Evolutionary conservation across 805 yeast species (phyloP).

Genomic region (Candida xiaguanensis): DNA sequence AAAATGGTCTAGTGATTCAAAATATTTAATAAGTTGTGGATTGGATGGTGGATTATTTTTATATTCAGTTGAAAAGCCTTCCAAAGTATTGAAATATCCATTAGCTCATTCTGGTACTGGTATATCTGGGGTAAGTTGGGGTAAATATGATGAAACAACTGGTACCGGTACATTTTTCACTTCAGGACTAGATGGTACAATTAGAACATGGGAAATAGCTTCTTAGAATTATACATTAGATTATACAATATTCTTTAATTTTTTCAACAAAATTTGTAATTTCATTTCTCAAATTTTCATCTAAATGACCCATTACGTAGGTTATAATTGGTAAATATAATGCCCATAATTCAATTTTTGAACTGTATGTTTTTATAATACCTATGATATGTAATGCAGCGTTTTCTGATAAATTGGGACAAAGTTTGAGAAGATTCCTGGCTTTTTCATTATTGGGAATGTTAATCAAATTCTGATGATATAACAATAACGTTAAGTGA

Average conservation of each 20-base stretch:
- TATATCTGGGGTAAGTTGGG: conserved; percentile 72
- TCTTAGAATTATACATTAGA: conserved; percentile 4
- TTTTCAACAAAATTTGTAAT: conserved; percentile 17
- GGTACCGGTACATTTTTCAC: conserved; percentile 46
- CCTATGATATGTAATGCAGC: conserved; percentile 36
- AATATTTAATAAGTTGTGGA: conserved; percentile 73
- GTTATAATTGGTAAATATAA: conserved; percentile 31
- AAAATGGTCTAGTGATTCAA: conserved; percentile 73
- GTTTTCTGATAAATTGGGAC: conserved; percentile 21
- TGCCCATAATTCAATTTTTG: conserved; percentile 31
- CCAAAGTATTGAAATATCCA: conserved; percentile 65
- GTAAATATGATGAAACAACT: conserved; percentile 26
- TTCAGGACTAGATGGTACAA: conserved; percentile 77
- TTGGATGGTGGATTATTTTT: conserved; percentile 78
- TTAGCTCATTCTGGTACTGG: conserved; percentile 85
- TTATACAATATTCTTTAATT: conserved; percentile 9
- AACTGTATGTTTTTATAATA: conserved; percentile 34
- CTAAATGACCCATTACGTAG: conserved; percentile 22
- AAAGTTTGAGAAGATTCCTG: conserved; percentile 19
- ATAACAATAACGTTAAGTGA: conserved; percentile 26
- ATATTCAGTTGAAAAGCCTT: conserved; percentile 76
- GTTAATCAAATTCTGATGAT: conserved; percentile 25
- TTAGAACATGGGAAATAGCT: conserved; percentile 67
- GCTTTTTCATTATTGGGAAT: conserved; percentile 15
- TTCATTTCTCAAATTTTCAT: conserved; percentile 14